Evolutionary conservation across 1,284 basidiomycete species (phyloP).

Genomic region (Heimioporus punctisporus): DNA sequence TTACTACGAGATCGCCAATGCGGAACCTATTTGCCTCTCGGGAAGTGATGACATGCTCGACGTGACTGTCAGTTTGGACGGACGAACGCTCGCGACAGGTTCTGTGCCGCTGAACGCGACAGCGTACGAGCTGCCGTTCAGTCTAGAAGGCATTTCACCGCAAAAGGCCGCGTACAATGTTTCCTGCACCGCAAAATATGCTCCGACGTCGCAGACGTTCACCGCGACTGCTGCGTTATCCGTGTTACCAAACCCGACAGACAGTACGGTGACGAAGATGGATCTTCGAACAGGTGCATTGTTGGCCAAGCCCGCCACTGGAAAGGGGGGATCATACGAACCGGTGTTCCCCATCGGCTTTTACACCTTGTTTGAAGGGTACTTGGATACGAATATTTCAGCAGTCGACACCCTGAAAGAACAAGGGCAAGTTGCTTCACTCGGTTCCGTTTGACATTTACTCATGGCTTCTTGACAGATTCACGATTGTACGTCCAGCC

Average conservation of each 20-base stretch:
- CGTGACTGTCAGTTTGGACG: conserved; percentile 28
- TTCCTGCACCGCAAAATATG: conserved; percentile 27
- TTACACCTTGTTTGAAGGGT: conserved; percentile 62
- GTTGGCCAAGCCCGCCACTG: conserved; percentile 55
- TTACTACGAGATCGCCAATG: conserved; percentile 25
- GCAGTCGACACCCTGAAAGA: conserved; percentile 57
- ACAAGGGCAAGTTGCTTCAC: conserved; percentile 51
- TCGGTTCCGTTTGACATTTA: neutral
- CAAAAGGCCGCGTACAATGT: conserved; percentile 26
- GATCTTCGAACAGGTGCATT: conserved; percentile 70
- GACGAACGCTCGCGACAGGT: conserved; percentile 18
- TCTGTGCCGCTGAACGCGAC: conserved; percentile 32
- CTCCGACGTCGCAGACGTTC: conserved; percentile 44
- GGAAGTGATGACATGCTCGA: conserved; percentile 10
- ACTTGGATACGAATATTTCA: conserved; percentile 57
- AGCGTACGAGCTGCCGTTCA: conserved; percentile 26
- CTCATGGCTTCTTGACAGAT: conserved; percentile 19
- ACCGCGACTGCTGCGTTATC: conserved; percentile 48
- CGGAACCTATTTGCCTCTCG: conserved; percentile 21
- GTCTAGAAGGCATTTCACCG: conserved; percentile 23
- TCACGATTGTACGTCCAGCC: conserved; percentile 33
- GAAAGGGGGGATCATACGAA: conserved; percentile 51
- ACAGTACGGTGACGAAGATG: conserved; percentile 68
- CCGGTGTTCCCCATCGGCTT: conserved; percentile 75
- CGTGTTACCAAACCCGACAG: conserved; percentile 56